Conservation (phyloP, 179 eudicot species). For the Actinidia arguta region DNA sequence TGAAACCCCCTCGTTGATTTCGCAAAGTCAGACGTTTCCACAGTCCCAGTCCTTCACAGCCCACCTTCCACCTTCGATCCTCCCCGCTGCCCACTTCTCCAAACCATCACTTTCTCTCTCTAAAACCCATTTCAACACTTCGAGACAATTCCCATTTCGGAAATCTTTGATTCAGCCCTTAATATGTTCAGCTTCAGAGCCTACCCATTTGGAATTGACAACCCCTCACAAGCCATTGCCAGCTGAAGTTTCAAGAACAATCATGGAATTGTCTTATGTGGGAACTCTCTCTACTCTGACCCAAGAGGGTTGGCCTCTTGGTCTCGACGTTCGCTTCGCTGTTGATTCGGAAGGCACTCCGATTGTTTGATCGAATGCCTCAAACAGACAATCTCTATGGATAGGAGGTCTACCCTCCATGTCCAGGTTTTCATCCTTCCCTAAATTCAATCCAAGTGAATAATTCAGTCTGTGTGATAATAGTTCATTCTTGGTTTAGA, state of each 20-base stretch:
- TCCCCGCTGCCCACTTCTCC: slow-evolving; percentile 34
- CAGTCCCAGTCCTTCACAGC: slow-evolving; percentile 43
- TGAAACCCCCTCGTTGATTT: background rate
- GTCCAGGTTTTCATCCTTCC: slow-evolving; percentile 60
- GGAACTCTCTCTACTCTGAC: slow-evolving; percentile 71
- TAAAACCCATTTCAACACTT: slow-evolving; percentile 21
- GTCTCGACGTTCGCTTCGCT: slow-evolving; percentile 76
- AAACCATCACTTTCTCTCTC: slow-evolving; percentile 28
- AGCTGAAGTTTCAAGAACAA: slow-evolving; percentile 91
- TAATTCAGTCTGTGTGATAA: background rate
- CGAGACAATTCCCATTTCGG: slow-evolving; percentile 33
- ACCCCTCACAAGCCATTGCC: slow-evolving; percentile 60
- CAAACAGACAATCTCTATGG: slow-evolving; percentile 34
- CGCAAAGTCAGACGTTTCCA: slow-evolving; percentile 33
- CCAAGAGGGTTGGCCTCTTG: slow-evolving; percentile 81
- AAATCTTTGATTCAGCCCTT: slow-evolving; percentile 31
- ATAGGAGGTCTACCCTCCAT: slow-evolving; percentile 67
- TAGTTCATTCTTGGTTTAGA: no score
- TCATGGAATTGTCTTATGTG: slow-evolving; percentile 76
- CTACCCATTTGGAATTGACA: slow-evolving; percentile 29
- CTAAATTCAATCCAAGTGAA: background rate
- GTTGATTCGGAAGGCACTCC: slow-evolving; percentile 76
- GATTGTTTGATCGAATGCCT: slow-evolving; percentile 48
- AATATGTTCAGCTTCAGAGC: slow-evolving; percentile 48
- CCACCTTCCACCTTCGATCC: slow-evolving; percentile 41